Evolutionary conservation across 345 rosid genomes (phyloP).

Genomic region (Camelina neglecta): DNA sequence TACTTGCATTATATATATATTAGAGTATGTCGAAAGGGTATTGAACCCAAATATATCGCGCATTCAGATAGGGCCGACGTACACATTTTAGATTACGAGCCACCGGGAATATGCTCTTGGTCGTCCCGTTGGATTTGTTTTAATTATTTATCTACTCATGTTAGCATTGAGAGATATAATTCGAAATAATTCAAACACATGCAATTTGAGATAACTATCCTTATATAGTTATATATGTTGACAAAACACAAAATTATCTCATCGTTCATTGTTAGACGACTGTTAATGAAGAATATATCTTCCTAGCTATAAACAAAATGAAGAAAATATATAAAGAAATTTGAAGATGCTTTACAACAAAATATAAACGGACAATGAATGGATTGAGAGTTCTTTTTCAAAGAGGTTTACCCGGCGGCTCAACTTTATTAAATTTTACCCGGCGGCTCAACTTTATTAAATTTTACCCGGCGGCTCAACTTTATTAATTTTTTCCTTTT

Average conservation of each 20-base stretch:
- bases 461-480: constrained; percentile 29
- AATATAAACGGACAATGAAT: neutral
- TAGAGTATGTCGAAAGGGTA: neutral
- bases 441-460: constrained; percentile 22
- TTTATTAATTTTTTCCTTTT: neutral
- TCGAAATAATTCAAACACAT: too few relatives aligned
- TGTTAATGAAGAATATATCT: neutral
- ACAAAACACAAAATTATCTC: neutral
- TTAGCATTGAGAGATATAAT: neutral
- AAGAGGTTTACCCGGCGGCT: constrained; percentile 20
- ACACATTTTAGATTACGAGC: neutral
- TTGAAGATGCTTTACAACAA: neutral
- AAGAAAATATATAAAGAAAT: neutral
- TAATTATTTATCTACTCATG: neutral
- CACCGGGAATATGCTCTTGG: constrained; percentile 1
- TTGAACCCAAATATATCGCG: too few relatives aligned
- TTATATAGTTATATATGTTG: neutral
- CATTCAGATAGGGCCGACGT: neutral
- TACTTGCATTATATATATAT: too few relatives aligned
- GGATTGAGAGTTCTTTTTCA: neutral
- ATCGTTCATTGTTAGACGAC: neutral
- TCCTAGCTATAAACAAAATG: neutral
- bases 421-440: neutral
- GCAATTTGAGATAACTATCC: neutral
- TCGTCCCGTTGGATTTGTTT: constrained; percentile 14